These are phyloP conservation scores for Aspergillus pseudoviridinutans DNA, from an alignment of 2,329 filamentous ascomycete genomes.

Conservation along the genomic window DNA sequence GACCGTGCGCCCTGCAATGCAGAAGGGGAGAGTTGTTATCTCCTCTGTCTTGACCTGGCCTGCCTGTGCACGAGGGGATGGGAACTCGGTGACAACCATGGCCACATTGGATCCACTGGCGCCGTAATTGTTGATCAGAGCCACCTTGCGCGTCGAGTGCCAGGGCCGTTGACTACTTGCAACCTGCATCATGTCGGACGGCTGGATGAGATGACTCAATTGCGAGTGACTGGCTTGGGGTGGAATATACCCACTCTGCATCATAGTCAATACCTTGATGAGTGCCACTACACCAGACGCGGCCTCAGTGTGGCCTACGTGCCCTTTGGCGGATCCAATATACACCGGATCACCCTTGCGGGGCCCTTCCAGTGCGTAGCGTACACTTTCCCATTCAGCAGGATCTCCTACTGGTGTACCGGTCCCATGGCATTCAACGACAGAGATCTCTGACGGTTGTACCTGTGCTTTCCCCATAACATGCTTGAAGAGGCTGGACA, in stretches of 20 bases:
- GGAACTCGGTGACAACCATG: slow-evolving; percentile 23
- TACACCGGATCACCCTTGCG: slow-evolving; percentile 9
- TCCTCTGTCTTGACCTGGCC: neutral
- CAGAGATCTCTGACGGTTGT: slow-evolving; percentile 22
- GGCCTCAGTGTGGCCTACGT: slow-evolving; percentile 33
- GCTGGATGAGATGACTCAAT: slow-evolving; percentile 20
- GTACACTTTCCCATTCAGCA: slow-evolving; percentile 24
- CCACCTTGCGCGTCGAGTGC: slow-evolving; percentile 2
- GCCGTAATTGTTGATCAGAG: slow-evolving; percentile 30
- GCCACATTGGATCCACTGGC: slow-evolving; percentile 25
- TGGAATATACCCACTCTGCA: slow-evolving; percentile 23
- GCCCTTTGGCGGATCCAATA: slow-evolving; percentile 31
- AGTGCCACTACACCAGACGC: slow-evolving; percentile 30
- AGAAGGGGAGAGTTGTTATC: slow-evolving; percentile 13
- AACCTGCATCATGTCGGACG: slow-evolving; percentile 17
- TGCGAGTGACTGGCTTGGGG: slow-evolving; percentile 22
- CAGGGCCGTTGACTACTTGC: slow-evolving; percentile 11
- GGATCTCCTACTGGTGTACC: slow-evolving; percentile 31
- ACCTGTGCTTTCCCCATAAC: slow-evolving; percentile 21
- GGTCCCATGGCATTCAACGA: slow-evolving; percentile 35
- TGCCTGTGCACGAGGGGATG: neutral
- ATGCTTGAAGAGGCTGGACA: slow-evolving; percentile 27
- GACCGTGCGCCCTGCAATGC: neutral
- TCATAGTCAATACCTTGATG: slow-evolving; percentile 29
- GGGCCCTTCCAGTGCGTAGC: slow-evolving; percentile 16